These are phyloP conservation scores for Aspergillus arachidicola DNA, from an alignment of 2,329 filamentous ascomycete species.

Conservation along the genomic window DNA sequence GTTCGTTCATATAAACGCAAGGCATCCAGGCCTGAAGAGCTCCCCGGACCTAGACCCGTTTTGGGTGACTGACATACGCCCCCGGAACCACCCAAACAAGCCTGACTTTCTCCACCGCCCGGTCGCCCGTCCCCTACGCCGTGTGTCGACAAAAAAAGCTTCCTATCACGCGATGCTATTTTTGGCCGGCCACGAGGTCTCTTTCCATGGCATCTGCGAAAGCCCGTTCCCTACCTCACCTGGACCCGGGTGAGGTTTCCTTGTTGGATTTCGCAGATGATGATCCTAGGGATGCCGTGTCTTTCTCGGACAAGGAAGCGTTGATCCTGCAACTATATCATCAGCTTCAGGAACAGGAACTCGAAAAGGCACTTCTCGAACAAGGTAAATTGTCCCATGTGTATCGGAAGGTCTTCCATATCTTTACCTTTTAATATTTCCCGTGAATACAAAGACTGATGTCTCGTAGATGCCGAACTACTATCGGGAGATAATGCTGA, in stretches of 20 bases:
- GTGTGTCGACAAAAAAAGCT: background rate
- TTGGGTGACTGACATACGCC: constrained; percentile 18
- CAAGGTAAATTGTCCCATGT: constrained; percentile 35
- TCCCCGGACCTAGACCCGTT: constrained; percentile 24
- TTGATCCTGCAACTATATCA: constrained; percentile 71
- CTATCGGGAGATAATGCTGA: constrained; percentile 55
- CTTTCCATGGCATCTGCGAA: constrained; percentile 39
- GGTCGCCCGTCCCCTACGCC: constrained; percentile 10
- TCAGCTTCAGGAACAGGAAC: constrained; percentile 68
- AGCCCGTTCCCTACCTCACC: constrained; percentile 32
- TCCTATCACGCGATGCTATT: constrained; percentile 33
- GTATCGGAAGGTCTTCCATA: background rate
- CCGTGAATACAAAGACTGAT: constrained; percentile 4
- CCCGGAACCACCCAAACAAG: constrained; percentile 18
- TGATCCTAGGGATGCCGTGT: constrained; percentile 50
- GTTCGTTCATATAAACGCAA: constrained; percentile 8
- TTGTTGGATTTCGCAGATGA: constrained; percentile 48
- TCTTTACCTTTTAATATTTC: too few relatives aligned
- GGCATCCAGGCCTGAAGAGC: constrained; percentile 20
- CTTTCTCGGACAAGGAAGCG: constrained; percentile 68
- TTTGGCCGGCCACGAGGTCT: constrained; percentile 29
- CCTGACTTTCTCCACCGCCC: constrained; percentile 19
- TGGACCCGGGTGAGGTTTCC: constrained; percentile 36
- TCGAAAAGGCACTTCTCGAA: constrained; percentile 70
- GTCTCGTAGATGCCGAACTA: constrained; percentile 34